These are phyloP conservation scores for Papilionanthe hybrid DNA, from an alignment of 116 monocot species.

Conservation along the genomic window DNA sequence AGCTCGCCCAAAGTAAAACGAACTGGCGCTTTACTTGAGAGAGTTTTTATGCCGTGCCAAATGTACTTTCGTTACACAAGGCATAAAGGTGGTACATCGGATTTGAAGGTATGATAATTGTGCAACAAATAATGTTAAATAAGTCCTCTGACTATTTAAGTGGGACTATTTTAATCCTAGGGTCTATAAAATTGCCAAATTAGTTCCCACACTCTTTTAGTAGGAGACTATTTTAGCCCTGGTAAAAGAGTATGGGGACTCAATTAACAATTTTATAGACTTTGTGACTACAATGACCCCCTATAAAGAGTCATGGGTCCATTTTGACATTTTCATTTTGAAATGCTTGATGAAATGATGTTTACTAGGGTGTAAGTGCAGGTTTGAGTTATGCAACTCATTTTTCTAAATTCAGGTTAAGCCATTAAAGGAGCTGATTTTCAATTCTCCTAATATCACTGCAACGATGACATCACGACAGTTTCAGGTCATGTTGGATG, in stretches of 20 bases:
- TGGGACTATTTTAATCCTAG: no score
- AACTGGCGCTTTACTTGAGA: conserved; percentile 97
- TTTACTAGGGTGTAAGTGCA: not conserved
- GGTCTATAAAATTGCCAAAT: no score
- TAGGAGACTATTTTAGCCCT: no score
- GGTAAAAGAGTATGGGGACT: no score
- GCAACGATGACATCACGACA: conserved; percentile 99
- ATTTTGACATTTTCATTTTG: no score
- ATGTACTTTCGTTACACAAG: conserved; percentile 98
- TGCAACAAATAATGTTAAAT: not conserved
- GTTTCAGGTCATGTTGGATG: conserved; percentile 98
- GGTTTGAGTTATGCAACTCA: not conserved
- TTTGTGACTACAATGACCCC: no score
- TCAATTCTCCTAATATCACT: conserved; percentile 93
- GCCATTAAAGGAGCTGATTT: conserved; percentile 88
- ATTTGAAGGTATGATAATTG: conserved; percentile 66
- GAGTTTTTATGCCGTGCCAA: conserved; percentile 96
- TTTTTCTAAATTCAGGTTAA: conserved; percentile 63
- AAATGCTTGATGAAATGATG: not conserved
- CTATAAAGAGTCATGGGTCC: no score
- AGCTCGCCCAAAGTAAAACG: conserved; percentile 87
- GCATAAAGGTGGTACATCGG: conserved; percentile 93
- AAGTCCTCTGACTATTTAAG: no score
- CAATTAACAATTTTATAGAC: no score
- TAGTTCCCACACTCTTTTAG: no score